Evolutionary conservation across 2,329 filamentous ascomycete genomes (phyloP), one percentile per base, ranked within the genome.

Genomic region (Fusarium verrucosum): DNA sequence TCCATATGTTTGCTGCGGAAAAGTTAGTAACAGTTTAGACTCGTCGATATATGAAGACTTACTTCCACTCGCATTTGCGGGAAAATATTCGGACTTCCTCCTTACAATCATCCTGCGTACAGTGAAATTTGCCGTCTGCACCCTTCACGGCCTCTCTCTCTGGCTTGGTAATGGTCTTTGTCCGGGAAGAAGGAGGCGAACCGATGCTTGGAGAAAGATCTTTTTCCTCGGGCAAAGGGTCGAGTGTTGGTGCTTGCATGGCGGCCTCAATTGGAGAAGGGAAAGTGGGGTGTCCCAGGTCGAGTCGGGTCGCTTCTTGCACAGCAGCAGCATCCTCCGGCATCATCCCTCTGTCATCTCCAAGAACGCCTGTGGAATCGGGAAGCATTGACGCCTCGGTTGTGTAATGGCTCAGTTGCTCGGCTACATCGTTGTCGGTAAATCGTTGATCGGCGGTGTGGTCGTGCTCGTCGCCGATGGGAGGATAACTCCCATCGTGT

Each of bases 21-120:
- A 25, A 26, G 62, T 77, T 67, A 77, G 71, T 64, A 52, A 53
- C 43, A 6, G 30, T 22, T 20, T 16, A 36, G 17, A 5, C 56
- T 35, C n/a, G 57, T 5, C 11, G 54, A n/a, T 26, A 5, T 17
- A 22, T 43, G 32, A 30, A 54, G 26, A 85, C 91, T 86, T 81
- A 95, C 92, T 90, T 96, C 92, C 92, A 97, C 80, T 97, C 94
- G 79, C 94, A 97, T 69, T 92, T 94, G 65, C 93, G 87, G 51
- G 86, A 84, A 74, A 97, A 98, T 13, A 84, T 85, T 40, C 83
- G 85, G 7, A 83, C 72, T 7, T 88, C 83, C 49, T 89, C 86
- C 13, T 80, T 83, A 71, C 94, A 97, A 53, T 89, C 88, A 0
- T 83, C 78, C 67, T 87, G 86, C 16, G 86, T 87, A 77, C 94